Base-by-base conservation (phyloP, 805 yeast species). In the Komagataella pseudopastoris region DNA sequence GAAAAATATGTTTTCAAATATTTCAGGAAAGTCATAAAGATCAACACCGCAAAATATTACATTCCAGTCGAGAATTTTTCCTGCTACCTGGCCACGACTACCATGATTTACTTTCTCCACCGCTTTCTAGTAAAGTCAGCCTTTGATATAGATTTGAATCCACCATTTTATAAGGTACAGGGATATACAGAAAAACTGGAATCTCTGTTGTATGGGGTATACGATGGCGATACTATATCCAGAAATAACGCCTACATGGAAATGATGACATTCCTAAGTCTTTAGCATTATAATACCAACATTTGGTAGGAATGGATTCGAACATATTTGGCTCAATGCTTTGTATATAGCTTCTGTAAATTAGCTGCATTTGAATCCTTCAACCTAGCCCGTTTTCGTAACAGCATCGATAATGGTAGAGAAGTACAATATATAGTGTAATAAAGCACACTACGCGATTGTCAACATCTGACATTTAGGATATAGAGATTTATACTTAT, bases 1-100 rank as follows among this genome's bases (percentile, higher is more conserved):
- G 69, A 66, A 51, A 52, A 62, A 56, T 64, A 65, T 47, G 67
- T 65, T 4, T 62, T 64, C 58, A 57, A 60, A 39, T 56, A 60
- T 48, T 58, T 56, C 6, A 51, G 60, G 45, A 48, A 64, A 20
- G 54, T 66, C 24, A 54, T 52, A 23, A 56, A 58, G 20, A 56
- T 66, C 24, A 53, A 62, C 36, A 53, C 55, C 2, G 54, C 61
- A 17, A 56, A 61, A 20, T 58, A 56, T 10, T 47, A 53, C 10
- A 44, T 22, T 16, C 51, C 62, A 23, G 54, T 54, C 18, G 55
- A 56, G 16, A 30, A 2, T 30, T 30, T 30, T 30, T 30, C n/a
- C 8, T 30, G 39, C 39, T 30, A 30, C 39, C 48, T 57, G 6
- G 54, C 54, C 14, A 53, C 60, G 17, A 63, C 62, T 53, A 63